Evolutionary conservation across 169 alveolate genomes (phyloP).

Genomic region (Eimeria maxima): DNA sequence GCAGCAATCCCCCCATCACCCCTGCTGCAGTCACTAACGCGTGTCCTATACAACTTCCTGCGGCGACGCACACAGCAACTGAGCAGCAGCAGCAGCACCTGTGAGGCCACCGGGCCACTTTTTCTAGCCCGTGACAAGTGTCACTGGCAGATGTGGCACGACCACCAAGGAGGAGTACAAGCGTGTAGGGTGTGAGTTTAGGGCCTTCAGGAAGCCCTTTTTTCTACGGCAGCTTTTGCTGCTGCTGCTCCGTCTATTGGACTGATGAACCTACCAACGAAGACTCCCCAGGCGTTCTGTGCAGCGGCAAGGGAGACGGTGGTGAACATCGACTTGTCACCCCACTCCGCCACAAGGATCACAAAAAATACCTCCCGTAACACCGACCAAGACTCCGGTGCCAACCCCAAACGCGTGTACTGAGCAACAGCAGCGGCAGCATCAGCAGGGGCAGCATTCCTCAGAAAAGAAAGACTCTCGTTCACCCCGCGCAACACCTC

Average conservation of each 20-base stretch:
- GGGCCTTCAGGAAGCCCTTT: not conserved
- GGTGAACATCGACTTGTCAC: constrained; percentile 81
- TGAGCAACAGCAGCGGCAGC: constrained; percentile 45
- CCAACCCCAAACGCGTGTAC: constrained; percentile 66
- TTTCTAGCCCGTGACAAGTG: too few relatives aligned
- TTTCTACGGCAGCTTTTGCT: not conserved
- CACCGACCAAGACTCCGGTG: constrained; percentile 16
- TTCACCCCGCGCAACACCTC: not conserved
- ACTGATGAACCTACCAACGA: constrained; percentile 38
- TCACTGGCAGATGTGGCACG: too few relatives aligned
- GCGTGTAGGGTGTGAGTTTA: too few relatives aligned
- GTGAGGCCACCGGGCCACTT: not conserved
- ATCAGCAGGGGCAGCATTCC: not conserved
- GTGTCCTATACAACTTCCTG: constrained; percentile 77
- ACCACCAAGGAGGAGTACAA: too few relatives aligned
- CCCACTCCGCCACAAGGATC: constrained; percentile 78
- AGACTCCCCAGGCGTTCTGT: constrained; percentile 81
- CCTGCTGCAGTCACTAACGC: constrained; percentile 53
- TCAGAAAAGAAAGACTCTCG: too few relatives aligned
- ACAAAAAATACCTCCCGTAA: constrained; percentile 55
- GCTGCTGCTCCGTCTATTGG: not conserved
- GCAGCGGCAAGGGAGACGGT: constrained; percentile 79
- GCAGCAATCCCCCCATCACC: constrained; percentile 8
- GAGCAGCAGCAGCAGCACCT: constrained; percentile 12
- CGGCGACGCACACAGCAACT: constrained; percentile 37